Percentiles rank a stretch among this genome's conserved stretches.
Evolutionary conservation across 371 early-diverging fungal genomes (phyloP).

Genomic region (Saksenaea vasiformis): DNA sequence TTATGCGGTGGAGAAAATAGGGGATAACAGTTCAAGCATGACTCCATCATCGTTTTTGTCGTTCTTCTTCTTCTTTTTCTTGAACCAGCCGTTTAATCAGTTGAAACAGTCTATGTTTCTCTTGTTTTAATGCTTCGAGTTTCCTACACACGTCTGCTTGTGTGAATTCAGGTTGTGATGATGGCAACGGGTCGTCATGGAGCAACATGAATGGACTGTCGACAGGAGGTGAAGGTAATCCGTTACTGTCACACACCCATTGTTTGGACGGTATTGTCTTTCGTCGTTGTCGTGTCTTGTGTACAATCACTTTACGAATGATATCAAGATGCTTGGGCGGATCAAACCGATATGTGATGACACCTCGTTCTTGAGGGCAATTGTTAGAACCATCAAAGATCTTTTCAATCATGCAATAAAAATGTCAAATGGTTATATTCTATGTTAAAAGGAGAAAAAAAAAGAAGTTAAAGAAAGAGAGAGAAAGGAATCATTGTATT

Average conservation of each 20-base stretch:
- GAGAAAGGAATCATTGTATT: not conserved
- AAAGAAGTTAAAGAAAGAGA: not conserved
- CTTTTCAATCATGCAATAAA: not conserved
- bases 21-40: not conserved
- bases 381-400: not conserved
- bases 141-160: not conserved
- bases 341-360: not conserved
- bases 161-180: not conserved
- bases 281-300: slow-evolving; percentile 4
- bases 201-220: not conserved
- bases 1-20: not conserved
- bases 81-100: slow-evolving; percentile 3
- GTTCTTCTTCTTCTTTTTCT: slow-evolving; percentile 1
- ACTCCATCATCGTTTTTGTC: not conserved
- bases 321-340: not conserved
- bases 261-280: not conserved
- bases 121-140: slow-evolving; percentile 1
- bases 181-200: not conserved
- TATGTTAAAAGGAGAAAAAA: not conserved
- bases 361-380: not conserved
- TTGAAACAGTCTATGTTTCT: slow-evolving; percentile 4
- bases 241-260: not conserved
- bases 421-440: not conserved
- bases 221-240: slow-evolving; percentile 1
- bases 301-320: not conserved